These are phyloP conservation scores for Xylariomycetidae sp. DNA, from an alignment of 2,329 filamentous ascomycete species.

Conservation along the genomic window DNA sequence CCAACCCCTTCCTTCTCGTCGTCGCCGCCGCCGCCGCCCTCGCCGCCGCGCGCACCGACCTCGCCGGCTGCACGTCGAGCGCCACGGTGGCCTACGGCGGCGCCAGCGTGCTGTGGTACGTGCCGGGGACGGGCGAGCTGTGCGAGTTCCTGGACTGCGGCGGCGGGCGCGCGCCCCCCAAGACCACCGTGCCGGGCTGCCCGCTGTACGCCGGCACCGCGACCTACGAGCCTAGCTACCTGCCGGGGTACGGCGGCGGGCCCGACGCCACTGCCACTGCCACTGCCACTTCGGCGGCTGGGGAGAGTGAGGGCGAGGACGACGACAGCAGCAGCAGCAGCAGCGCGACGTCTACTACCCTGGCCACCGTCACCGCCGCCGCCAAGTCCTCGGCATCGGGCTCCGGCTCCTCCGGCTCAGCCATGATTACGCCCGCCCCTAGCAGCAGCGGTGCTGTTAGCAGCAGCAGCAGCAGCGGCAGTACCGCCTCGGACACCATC, in stretches of 20 bases:
- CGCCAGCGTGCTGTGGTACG: slow-evolving; percentile 50
- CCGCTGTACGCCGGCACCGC: slow-evolving; percentile 47
- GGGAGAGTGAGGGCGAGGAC: slow-evolving; percentile 2
- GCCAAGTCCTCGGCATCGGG: slow-evolving; percentile 1
- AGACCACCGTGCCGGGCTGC: slow-evolving; percentile 58
- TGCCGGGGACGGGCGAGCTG: slow-evolving; percentile 58
- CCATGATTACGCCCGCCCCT: background rate
- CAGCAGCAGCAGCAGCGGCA: background rate
- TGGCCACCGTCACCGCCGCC: slow-evolving; percentile 5
- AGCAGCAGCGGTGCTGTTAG: background rate
- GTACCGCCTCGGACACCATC: background rate
- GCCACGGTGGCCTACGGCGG: slow-evolving; percentile 30
- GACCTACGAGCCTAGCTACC: slow-evolving; percentile 45
- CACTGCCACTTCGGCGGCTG: slow-evolving; percentile 2
- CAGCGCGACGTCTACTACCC: background rate
- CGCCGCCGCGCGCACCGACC: slow-evolving; percentile 38
- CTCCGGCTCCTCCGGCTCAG: background rate
- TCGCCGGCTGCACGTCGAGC: slow-evolving; percentile 38
- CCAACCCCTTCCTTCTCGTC: slow-evolving; percentile 7
- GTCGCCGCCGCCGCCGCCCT: slow-evolving; percentile 23
- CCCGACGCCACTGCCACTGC: slow-evolving; percentile 6
- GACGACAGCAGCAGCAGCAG: slow-evolving; percentile 5
- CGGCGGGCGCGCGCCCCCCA: slow-evolving; percentile 58
- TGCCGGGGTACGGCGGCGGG: slow-evolving; percentile 28
- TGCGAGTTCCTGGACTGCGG: slow-evolving; percentile 62